Base-by-base conservation (phyloP, 2,329 filamentous ascomycete species). In the Diplodia seriata region DNA sequence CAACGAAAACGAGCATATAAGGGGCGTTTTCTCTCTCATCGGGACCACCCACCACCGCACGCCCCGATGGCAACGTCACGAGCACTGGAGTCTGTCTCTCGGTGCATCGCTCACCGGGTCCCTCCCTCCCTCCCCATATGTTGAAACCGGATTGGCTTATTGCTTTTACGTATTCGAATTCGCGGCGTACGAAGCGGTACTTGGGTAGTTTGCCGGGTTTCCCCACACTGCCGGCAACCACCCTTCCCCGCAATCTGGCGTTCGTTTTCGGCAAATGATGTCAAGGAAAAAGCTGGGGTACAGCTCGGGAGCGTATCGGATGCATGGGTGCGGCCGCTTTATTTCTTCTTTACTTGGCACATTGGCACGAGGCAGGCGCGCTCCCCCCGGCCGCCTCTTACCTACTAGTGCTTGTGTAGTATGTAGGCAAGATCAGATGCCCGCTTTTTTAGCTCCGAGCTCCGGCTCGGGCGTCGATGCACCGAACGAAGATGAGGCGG, bases 401-500 rank as follows among this genome's bases (percentile, higher is more conserved):
- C 11, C 20, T 20, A 40, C 20, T 20, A 40, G 23, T 14, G 15
- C 53, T 36, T 18, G n/a, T 26, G 23, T 26, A 36, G 29, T n/a
- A n/a, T n/a, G n/a, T n/a, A 14, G 29, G 31, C 15, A 26, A 26
- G 23, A 26, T 12, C 47, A 4, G 55, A 29, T 18, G 23, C 20
- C 36, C 15, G 36, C 11, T 38, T 29, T 59, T 20, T 26, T 26
- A 26, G 23, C 33, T 36, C 56, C 38, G 56, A 59, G 56, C 56
- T 61, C 56, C 56, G 38, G 9, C 56, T 61, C 56, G 56, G 56
- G 11, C 2, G 40, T 9, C 38, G 40, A 61, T 61, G 40, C 56
- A 61, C 56, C 56, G 56, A 61, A 23, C 56, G 40, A 61, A 15
- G 15, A 47, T n/a, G 33, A 3, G 11, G 55, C 11, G 11, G 55